Percentiles rank a stretch among this genome's conserved stretches.
Evolutionary conservation across 148 eudicot genomes (phyloP).

Genomic region (Heliamphora exappendiculata): DNA sequence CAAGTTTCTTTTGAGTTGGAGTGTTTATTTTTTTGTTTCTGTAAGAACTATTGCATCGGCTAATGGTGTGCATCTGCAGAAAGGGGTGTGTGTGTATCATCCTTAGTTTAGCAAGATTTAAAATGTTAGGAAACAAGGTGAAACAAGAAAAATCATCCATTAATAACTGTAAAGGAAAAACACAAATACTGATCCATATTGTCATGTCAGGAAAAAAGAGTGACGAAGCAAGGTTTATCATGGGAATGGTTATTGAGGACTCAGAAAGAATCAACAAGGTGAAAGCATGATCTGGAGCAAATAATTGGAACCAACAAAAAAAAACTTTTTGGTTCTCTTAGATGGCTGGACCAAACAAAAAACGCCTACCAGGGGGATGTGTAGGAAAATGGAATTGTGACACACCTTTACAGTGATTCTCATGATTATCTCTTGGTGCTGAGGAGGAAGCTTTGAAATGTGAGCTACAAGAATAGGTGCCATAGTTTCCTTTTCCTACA

Average conservation of each 20-base stretch:
- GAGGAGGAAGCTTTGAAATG: slow-evolving; percentile 80
- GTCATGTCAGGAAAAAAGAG: background rate
- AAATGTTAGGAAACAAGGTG: too few relatives aligned
- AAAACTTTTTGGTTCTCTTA: background rate
- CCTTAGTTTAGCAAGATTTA: background rate
- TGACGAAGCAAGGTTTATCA: background rate
- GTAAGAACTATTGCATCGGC: background rate
- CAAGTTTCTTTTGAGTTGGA: background rate
- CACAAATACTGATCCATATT: background rate
- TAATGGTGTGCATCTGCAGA: background rate
- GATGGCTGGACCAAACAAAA: background rate
- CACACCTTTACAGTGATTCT: slow-evolving; percentile 63
- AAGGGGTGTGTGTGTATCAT: background rate
- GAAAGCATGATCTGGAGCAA: background rate
- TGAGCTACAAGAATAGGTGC: slow-evolving; percentile 55
- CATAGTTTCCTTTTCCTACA: slow-evolving; percentile 68
- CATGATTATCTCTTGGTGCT: slow-evolving; percentile 80
- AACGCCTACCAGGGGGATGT: background rate
- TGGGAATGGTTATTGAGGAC: background rate
- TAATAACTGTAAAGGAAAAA: background rate
- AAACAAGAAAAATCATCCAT: too few relatives aligned
- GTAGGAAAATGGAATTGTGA: background rate
- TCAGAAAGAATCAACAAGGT: background rate
- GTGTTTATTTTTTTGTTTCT: background rate
- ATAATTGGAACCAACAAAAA: too few relatives aligned